Percentiles rank a stretch among this genome's conserved stretches.
Evolutionary conservation across 164 flowering plant species (phyloP).

Genomic region (Tinospora cordifolia): DNA sequence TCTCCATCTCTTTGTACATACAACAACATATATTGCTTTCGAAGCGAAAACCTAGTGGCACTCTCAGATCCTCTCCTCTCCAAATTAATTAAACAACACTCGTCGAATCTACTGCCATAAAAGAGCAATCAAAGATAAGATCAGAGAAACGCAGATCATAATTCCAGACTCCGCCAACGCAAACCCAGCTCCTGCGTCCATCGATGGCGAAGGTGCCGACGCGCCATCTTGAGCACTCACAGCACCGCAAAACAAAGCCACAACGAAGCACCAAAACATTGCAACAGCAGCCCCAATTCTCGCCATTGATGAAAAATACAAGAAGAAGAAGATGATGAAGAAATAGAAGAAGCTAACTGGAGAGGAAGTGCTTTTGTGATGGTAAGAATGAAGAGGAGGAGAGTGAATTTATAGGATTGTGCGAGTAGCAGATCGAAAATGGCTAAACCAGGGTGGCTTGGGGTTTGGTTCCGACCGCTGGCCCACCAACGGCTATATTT

Average conservation of each 20-base stretch:
- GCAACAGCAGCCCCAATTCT: not conserved
- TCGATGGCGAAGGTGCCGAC: not conserved
- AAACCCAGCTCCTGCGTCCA: conserved; percentile 4
- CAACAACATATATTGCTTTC: not conserved
- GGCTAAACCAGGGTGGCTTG: too few relatives aligned
- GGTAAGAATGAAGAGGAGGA: not conserved
- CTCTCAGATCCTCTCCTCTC: too few relatives aligned
- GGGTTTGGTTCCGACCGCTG: not conserved
- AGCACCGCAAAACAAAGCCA: not conserved
- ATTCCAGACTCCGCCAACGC: not conserved
- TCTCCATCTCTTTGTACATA: not conserved
- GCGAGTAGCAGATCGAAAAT: too few relatives aligned
- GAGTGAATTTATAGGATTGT: too few relatives aligned
- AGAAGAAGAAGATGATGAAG: too few relatives aligned
- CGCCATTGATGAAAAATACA: not conserved
- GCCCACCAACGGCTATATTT: not conserved
- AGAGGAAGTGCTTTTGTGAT: not conserved
- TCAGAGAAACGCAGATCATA: not conserved
- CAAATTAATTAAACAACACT: not conserved
- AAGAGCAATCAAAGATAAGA: not conserved
- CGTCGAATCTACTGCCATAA: not conserved
- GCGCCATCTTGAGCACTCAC: not conserved
- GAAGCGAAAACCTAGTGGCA: too few relatives aligned
- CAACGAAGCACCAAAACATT: not conserved
- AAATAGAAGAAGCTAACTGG: not conserved